Percentiles rank a stretch among this genome's conserved stretches.
Evolutionary conservation across 495 filamentous ascomycete genomes (phyloP).

Genomic region (Clohesyomyces aquaticus): DNA sequence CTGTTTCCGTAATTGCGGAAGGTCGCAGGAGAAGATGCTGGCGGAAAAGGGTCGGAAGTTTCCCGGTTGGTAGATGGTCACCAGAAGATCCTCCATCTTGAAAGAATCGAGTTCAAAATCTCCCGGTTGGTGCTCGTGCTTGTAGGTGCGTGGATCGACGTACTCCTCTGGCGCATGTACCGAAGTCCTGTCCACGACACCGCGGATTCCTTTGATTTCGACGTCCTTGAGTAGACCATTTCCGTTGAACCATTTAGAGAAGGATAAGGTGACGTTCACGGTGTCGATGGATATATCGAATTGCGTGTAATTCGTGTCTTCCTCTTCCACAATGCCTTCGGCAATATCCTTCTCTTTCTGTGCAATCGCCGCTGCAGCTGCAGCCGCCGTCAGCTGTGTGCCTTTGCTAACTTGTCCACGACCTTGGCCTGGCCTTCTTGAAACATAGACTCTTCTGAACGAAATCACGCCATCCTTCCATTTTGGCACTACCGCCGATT

Average conservation of each 20-base stretch:
- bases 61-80: conserved; percentile 88
- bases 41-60: conserved; percentile 91
- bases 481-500: conserved; percentile 94
- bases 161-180: conserved; percentile 71
- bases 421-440: conserved; percentile 79
- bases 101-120: conserved; percentile 97
- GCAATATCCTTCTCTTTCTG: conserved; percentile 53
- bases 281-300: conserved; percentile 95
- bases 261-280: conserved; percentile 96
- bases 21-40: conserved; percentile 92
- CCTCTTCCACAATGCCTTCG: conserved; percentile 60
- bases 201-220: conserved; percentile 91
- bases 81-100: conserved; percentile 89
- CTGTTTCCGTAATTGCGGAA: conserved; percentile 89
- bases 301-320: conserved; percentile 96
- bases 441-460: conserved; percentile 96
- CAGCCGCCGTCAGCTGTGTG: conserved; percentile 82
- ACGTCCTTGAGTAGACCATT: conserved; percentile 91
- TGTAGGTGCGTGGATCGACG: conserved; percentile 82
- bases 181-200: conserved; percentile 87
- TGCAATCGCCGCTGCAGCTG: conserved; percentile 66
- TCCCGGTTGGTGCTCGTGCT: conserved; percentile 83
- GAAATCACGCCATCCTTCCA: conserved; percentile 94
- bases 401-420: conserved; percentile 84
- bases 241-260: conserved; percentile 96